Evolutionary conservation across 306 rosid genomes (phyloP).

Genomic region (Ammopiptanthus mongolicus): DNA sequence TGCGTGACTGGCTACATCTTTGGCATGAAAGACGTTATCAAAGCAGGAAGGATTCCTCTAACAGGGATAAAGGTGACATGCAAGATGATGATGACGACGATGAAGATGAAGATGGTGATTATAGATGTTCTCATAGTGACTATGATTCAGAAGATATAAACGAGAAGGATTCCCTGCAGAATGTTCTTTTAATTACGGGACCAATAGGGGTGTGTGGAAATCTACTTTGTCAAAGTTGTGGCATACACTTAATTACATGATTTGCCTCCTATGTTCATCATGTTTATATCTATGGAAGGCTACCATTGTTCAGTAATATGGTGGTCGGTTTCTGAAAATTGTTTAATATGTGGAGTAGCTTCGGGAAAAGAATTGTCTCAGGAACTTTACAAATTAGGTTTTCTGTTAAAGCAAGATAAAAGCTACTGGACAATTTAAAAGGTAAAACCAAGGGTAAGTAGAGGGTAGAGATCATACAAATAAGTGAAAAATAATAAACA

Average conservation of each 20-base stretch:
- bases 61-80: slow-evolving; percentile 28
- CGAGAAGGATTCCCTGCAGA: slow-evolving; percentile 51
- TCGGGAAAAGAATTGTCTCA: background rate
- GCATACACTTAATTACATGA: slow-evolving; percentile 17
- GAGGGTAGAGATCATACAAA: background rate
- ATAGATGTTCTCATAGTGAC: slow-evolving; percentile 46
- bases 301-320: background rate
- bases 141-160: slow-evolving; percentile 53
- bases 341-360: background rate
- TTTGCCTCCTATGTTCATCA: background rate
- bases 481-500: background rate
- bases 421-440: background rate
- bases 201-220: slow-evolving; percentile 70
- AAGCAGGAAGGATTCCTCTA: slow-evolving; percentile 35
- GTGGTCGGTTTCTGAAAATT: background rate
- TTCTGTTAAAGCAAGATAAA: slow-evolving; percentile 1
- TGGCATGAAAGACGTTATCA: slow-evolving; percentile 59
- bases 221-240: slow-evolving; percentile 3
- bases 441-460: background rate
- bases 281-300: slow-evolving; percentile 7
- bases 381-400: background rate
- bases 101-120: slow-evolving; percentile 19
- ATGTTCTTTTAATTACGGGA: slow-evolving; percentile 87
- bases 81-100: slow-evolving; percentile 18
- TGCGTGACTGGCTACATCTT: slow-evolving; percentile 72